Conservation (phyloP, 352 stramenopile species). For the Phytophthora pistaciae region DNA sequence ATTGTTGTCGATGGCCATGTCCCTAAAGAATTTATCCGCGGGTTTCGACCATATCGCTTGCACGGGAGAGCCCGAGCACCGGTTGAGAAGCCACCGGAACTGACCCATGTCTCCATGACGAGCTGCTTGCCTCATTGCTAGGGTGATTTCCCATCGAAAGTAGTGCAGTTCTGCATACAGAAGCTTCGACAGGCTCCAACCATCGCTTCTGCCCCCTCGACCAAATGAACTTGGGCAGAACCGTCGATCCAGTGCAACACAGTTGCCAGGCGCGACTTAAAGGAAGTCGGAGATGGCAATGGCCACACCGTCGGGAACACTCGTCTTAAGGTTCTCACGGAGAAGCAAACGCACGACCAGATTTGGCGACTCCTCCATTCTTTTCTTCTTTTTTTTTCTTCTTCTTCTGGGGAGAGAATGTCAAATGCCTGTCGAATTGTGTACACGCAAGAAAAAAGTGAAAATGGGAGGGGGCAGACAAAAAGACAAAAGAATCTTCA, state of each 20-base stretch:
- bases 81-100: neutral
- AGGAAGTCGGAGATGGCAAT: neutral
- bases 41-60: too few species aligned
- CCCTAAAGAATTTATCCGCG: too few species aligned
- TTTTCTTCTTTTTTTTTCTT: neutral
- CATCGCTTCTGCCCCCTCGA: neutral
- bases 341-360: neutral
- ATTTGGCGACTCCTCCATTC: neutral
- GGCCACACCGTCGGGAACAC: neutral
- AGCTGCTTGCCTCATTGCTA: neutral
- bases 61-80: neutral
- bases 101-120: neutral
- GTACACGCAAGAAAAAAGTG: neutral
- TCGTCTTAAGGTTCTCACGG: neutral
- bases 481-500: too few species aligned
- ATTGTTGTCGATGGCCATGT: too few species aligned
- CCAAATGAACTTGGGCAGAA: neutral
- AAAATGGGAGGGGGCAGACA: too few species aligned
- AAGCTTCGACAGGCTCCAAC: neutral
- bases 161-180: neutral
- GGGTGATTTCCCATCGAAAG: neutral
- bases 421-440: too few species aligned
- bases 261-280: neutral
- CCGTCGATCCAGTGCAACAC: neutral
- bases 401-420: neutral